Conservation (phyloP, 2,329 filamentous ascomycete genomes). For the Botryotinia narcissicola region DNA sequence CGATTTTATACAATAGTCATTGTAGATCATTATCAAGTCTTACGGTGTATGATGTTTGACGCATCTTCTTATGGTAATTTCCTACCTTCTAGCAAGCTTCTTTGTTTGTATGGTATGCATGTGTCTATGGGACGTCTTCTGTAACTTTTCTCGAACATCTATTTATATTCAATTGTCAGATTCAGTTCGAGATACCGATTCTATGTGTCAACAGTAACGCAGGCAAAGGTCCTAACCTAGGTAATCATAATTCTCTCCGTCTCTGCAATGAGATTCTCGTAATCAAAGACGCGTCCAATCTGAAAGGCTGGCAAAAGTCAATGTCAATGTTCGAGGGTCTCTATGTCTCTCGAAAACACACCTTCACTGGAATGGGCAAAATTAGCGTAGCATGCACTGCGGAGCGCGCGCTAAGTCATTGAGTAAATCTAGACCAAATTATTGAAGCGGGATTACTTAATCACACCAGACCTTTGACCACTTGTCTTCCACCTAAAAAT, state of each 20-base stretch:
- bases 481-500: background rate
- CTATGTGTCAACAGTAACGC: background rate
- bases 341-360: background rate
- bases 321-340: background rate
- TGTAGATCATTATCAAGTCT: background rate
- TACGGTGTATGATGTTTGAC: background rate
- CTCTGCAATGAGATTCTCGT: fast-evolving
- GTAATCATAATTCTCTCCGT: background rate
- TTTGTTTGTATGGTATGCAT: background rate
- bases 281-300: background rate
- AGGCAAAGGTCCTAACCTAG: background rate
- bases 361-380: background rate
- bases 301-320: background rate
- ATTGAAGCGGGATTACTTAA: background rate
- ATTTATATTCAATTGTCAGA: background rate
- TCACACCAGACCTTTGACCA: background rate
- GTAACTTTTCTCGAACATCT: background rate
- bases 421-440: too few relatives aligned
- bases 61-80: background rate
- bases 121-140: background rate
- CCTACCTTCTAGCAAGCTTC: background rate
- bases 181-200: background rate
- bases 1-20: background rate
- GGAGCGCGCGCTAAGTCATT: background rate
- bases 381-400: background rate